phyloP scores from a whole-genome alignment of 164 flowering plant genomes.

The Magnolia kwangsiensis region DNA sequence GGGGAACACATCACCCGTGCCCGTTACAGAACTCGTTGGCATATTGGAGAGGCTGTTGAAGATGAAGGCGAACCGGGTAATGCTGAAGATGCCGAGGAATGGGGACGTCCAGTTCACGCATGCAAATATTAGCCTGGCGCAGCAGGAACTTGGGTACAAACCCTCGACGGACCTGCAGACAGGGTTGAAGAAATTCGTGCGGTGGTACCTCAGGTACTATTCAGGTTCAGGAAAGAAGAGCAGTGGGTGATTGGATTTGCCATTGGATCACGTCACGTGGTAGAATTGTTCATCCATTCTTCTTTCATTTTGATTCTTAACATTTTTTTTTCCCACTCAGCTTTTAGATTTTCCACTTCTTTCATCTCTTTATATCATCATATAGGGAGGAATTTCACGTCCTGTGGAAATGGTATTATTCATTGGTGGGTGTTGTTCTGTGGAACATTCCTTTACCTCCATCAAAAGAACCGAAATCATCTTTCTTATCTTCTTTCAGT shows the following conservation, averaged over 20 bases:
- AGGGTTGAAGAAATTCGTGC: constrained; percentile 80
- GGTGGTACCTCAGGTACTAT: constrained; percentile 71
- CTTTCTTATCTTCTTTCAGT: constrained; percentile 17
- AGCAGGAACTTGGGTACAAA: constrained; percentile 75
- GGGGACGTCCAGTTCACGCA: constrained; percentile 94
- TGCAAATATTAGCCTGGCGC: constrained; percentile 81
- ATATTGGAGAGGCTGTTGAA: constrained; percentile 84
- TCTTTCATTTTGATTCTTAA: constrained; percentile 55
- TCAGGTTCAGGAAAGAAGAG: constrained; percentile 52
- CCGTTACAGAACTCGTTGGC: constrained; percentile 69
- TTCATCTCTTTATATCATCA: constrained; percentile 25
- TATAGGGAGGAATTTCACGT: constrained; percentile 29
- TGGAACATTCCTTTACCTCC: constrained; percentile 28
- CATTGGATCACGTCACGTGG: constrained; percentile 17
- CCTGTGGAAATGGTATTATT: constrained; percentile 14
- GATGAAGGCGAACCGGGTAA: constrained; percentile 64
- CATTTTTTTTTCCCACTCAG: constrained; percentile 38
- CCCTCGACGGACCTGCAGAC: constrained; percentile 86
- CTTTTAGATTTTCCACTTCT: constrained; percentile 7
- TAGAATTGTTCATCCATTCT: constrained; percentile 20
- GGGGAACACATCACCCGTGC: constrained; percentile 79
- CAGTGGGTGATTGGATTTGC: constrained; percentile 25
- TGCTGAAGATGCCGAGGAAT: constrained; percentile 82
- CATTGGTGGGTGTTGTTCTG: constrained; percentile 17
- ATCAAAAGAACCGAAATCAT: constrained; percentile 15